These are phyloP conservation scores for Pseudocercospora musae DNA, from an alignment of 2,329 filamentous ascomycete genomes.

Conservation along the genomic window DNA sequence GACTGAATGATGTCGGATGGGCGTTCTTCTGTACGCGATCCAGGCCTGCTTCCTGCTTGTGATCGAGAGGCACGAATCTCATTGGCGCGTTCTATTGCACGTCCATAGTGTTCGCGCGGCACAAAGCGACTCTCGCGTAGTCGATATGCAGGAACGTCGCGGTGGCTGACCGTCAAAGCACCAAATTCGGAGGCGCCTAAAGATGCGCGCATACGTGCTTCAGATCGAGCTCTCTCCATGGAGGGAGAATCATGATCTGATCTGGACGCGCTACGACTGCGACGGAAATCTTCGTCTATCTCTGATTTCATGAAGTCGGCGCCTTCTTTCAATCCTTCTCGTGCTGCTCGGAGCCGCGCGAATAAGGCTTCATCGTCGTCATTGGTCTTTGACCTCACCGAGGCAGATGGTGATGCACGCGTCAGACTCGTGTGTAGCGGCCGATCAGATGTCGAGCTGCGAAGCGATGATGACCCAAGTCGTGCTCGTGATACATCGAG, in stretches of 20 bases:
- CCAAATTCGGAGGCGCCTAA: conserved; percentile 10
- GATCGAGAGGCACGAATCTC: conserved; percentile 27
- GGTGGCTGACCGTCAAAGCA: background rate
- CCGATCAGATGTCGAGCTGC: conserved; percentile 7
- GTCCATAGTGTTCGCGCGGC: conserved; percentile 34
- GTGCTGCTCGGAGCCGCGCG: conserved; percentile 32
- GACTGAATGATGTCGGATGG: background rate
- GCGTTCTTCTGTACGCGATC: conserved; percentile 14
- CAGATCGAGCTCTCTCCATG: conserved; percentile 30
- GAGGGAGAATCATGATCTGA: conserved; percentile 33
- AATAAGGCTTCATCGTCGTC: conserved; percentile 36
- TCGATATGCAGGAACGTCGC: conserved; percentile 36
- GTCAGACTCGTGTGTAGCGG: conserved; percentile 12
- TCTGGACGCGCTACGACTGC: conserved; percentile 24
- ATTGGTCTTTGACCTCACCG: conserved; percentile 18
- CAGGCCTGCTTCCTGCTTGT: conserved; percentile 17
- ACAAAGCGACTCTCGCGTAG: conserved; percentile 38
- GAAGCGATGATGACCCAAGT: conserved; percentile 10
- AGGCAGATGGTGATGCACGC: conserved; percentile 16
- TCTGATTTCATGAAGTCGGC: conserved; percentile 17
- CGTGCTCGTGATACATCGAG: background rate
- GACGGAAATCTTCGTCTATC: conserved; percentile 23
- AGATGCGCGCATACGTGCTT: conserved; percentile 32
- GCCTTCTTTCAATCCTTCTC: conserved; percentile 29
- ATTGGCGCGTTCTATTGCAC: conserved; percentile 34